Percentiles rank a stretch among this genome's conserved stretches.
phyloP scores from a whole-genome alignment of 2,329 filamentous ascomycete genomes.

The Ascocoryne sarcoides region DNA sequence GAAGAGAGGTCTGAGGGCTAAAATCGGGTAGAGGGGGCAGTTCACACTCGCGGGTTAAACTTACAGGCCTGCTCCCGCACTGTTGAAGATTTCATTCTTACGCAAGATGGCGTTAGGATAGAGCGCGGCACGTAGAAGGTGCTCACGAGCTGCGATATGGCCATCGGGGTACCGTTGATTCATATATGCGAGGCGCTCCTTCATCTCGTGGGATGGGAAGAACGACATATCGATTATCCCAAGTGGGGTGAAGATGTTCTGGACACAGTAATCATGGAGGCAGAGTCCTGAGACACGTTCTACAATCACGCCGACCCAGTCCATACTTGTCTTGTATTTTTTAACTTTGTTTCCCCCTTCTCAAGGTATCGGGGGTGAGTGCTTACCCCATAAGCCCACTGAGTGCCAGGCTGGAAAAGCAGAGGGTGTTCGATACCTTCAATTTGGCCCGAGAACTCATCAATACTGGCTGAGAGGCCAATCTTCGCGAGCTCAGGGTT shows the following conservation, averaged over 20 bases:
- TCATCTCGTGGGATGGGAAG: slow-evolving; percentile 38
- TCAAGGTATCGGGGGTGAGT: background rate
- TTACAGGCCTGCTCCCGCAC: slow-evolving; percentile 54
- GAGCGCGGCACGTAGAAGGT: slow-evolving; percentile 11
- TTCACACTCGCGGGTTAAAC: too few relatives aligned
- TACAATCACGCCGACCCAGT: slow-evolving; percentile 45
- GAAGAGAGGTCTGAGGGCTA: too few relatives aligned
- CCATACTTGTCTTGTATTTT: slow-evolving; percentile 36
- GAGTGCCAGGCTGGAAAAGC: slow-evolving; percentile 54
- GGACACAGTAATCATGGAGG: slow-evolving; percentile 41
- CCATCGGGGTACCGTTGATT: slow-evolving; percentile 39
- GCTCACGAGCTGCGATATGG: slow-evolving; percentile 14
- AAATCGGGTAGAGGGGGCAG: too few relatives aligned
- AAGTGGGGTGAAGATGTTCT: slow-evolving; percentile 40
- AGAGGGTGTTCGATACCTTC: slow-evolving; percentile 29
- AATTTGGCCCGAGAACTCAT: slow-evolving; percentile 19
- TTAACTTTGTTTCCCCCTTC: too few relatives aligned
- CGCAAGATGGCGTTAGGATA: slow-evolving; percentile 5
- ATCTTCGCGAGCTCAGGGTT: slow-evolving; percentile 39
- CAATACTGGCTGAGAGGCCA: slow-evolving; percentile 35
- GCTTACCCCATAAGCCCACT: slow-evolving; percentile 51
- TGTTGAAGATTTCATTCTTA: slow-evolving; percentile 36
- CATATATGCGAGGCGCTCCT: slow-evolving; percentile 46
- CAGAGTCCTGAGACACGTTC: slow-evolving; percentile 36
- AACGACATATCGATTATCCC: slow-evolving; percentile 18